Evolutionary conservation across 306 rosid species (phyloP).

Genomic region (Calophaca sinica): DNA sequence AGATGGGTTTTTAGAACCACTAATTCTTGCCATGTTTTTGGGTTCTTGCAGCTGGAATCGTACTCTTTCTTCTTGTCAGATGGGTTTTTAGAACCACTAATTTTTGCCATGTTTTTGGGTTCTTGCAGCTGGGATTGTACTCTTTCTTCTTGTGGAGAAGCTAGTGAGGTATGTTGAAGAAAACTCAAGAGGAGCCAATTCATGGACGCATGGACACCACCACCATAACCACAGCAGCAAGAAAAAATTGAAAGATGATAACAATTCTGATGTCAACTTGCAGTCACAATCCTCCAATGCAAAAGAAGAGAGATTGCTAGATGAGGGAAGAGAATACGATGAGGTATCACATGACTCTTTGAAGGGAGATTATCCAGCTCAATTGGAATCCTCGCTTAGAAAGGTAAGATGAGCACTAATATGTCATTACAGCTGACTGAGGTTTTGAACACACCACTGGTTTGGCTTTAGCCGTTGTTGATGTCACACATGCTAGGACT

Average conservation of each 20-base stretch:
- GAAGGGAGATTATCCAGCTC: constrained; percentile 55
- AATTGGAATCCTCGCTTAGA: constrained; percentile 56
- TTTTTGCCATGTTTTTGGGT: constrained; percentile 37
- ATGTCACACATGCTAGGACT: constrained; percentile 28
- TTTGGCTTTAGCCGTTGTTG: constrained; percentile 27
- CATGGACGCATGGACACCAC: constrained; percentile 81
- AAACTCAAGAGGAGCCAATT: constrained; percentile 71
- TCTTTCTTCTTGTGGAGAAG: constrained; percentile 96
- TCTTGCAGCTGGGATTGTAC: constrained; percentile 88
- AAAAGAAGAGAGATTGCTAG: constrained; percentile 46
- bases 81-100: constrained; percentile 34
- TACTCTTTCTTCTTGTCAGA: constrained; percentile 82
- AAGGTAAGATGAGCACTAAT: constrained; percentile 64
- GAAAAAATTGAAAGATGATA: constrained; percentile 71
- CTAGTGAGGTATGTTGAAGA: constrained; percentile 89
- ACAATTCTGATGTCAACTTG: constrained; percentile 28
- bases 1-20: constrained; percentile 36
- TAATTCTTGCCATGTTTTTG: constrained; percentile 36
- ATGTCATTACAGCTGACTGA: not conserved
- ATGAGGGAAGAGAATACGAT: constrained; percentile 50
- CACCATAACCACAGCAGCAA: constrained; percentile 71
- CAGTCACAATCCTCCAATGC: constrained; percentile 41
- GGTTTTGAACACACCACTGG: constrained; percentile 26
- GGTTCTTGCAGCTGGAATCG: constrained; percentile 84
- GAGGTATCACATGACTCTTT: constrained; percentile 45